These are phyloP conservation scores for Globisporangium iwayamae DNA, from an alignment of 352 stramenopile genomes.

Conservation along the genomic window DNA sequence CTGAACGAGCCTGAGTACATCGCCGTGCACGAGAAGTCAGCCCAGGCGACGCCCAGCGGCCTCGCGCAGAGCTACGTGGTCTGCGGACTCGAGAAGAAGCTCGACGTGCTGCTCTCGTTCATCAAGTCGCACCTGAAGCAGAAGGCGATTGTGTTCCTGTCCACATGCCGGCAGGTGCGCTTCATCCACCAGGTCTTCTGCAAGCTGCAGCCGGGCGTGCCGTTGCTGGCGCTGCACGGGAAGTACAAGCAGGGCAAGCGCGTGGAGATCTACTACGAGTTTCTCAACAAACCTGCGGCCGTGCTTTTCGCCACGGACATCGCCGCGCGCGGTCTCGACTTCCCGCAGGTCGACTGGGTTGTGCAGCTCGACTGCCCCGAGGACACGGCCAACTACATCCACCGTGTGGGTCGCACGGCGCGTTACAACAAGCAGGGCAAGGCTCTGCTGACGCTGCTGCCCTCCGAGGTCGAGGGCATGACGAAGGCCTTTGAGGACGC, in stretches of 20 bases:
- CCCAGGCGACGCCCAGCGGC: conserved; percentile 87
- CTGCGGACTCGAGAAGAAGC: conserved; percentile 94
- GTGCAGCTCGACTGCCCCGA: conserved; percentile 96
- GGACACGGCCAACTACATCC: conserved; percentile 98
- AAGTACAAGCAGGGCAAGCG: conserved; percentile 98
- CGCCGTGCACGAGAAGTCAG: conserved; percentile 92
- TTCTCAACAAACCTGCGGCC: conserved; percentile 89
- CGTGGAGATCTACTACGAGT: conserved; percentile 99
- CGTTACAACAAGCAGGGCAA: conserved; percentile 95
- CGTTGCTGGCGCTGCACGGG: conserved; percentile 96
- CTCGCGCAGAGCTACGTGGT: conserved; percentile 96
- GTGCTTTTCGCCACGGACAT: conserved; percentile 99
- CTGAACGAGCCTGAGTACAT: conserved; percentile 96
- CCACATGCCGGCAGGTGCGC: conserved; percentile 95
- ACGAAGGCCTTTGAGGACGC: conserved; percentile 78
- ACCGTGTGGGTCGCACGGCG: conserved; percentile 95
- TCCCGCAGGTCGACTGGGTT: conserved; percentile 99
- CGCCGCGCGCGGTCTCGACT: conserved; percentile 96
- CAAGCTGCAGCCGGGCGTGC: conserved; percentile 95
- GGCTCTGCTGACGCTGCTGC: conserved; percentile 90
- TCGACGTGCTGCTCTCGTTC: conserved; percentile 98
- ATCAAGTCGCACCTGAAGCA: conserved; percentile 98
- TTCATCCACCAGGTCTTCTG: conserved; percentile 96
- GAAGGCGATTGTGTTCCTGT: conserved; percentile 99
- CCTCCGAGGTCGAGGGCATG: conserved; percentile 90